Evolutionary conservation across 2,329 filamentous ascomycete genomes (phyloP).

Genomic region (Plenodomus tracheiphilus): DNA sequence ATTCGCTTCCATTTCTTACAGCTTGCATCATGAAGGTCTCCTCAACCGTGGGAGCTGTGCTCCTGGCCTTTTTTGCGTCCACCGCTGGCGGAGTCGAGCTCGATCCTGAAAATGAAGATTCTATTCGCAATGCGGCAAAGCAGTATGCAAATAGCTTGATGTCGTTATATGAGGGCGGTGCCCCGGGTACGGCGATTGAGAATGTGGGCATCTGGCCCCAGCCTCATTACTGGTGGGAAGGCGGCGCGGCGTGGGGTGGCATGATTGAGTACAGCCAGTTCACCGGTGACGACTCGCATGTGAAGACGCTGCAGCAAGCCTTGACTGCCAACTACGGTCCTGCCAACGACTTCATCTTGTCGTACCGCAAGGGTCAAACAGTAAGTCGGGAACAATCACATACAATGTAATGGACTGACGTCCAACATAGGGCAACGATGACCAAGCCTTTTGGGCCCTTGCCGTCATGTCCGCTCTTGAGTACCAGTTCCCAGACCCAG

Average conservation of each 20-base stretch:
- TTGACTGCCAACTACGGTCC: slow-evolving; percentile 49
- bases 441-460: slow-evolving; percentile 75
- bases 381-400: slow-evolving; percentile 12
- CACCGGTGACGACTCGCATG: slow-evolving; percentile 50
- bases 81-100: slow-evolving; percentile 35
- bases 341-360: slow-evolving; percentile 50
- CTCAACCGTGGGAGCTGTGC: slow-evolving; percentile 38
- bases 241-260: slow-evolving; percentile 45
- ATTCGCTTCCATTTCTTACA: slow-evolving; percentile 19
- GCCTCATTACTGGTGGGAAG: slow-evolving; percentile 55
- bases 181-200: slow-evolving; percentile 20
- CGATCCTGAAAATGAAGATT: slow-evolving; percentile 36
- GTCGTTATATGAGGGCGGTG: slow-evolving; percentile 40
- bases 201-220: slow-evolving; percentile 48
- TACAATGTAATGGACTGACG: slow-evolving; percentile 4
- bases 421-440: slow-evolving; percentile 65
- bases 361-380: slow-evolving; percentile 42
- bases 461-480: slow-evolving; percentile 70
- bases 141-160: slow-evolving; percentile 42
- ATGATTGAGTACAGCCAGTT: slow-evolving; percentile 52
- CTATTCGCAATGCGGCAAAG: slow-evolving; percentile 31
- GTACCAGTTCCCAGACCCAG: slow-evolving; percentile 65
- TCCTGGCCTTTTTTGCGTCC: slow-evolving; percentile 36
- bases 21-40: slow-evolving; percentile 36
- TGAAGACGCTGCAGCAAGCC: slow-evolving; percentile 47